Evolutionary conservation across 306 rosid genomes (phyloP), one percentile per base, ranked within the genome.

Genomic region (Geum urbanum): DNA sequence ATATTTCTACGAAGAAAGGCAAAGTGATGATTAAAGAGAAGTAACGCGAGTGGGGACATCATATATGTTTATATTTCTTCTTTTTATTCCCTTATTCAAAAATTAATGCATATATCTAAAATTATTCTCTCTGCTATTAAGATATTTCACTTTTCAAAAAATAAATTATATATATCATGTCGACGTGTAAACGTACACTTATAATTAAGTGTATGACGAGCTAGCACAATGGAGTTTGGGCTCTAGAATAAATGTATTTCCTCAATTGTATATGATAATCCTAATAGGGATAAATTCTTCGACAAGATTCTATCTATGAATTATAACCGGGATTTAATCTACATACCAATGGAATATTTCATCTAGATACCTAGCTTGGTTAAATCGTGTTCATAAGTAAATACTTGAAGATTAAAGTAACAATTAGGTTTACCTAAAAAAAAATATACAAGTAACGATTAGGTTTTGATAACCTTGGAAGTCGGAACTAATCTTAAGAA

Each of bases 1-100:
- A 24, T 24, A 32, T 80, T 82, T 73, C 76, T 80, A 78, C 44
- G 70, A 78, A 66, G 58, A 77, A 77, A 79, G 73, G 76, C 79
- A 61, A 32, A 79, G 73, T 81, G 85, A 77, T 77, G 4, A 32
- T 32, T 32, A 65, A 71, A 77, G 72, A 54, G 77, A 72, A 54
- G 48, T 68, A 40, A 48, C 50, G 1, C 66, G 44, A 66, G 84
- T 80, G 77, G 84, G 80, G 76, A 37, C 77, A 66, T 48, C 46
- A 41, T 10, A 66, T 20, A 44, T 53, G 12, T 53, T n/a, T 10
- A 69, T 41, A 54, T 19, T 50, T 39, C 9, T 4, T 22, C 8
- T 22, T 69, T 59, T 11, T 32, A 15, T 58, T 56, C 24, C 6
- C 41, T 57, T 57, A 13, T 22, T 3, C 13, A 57, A 50, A 55